A percentile compares a stretch with the other conserved stretches of the same genome.
Conservation (phyloP, 257 asterid genomes). For the Buddleja alternifolia region DNA sequence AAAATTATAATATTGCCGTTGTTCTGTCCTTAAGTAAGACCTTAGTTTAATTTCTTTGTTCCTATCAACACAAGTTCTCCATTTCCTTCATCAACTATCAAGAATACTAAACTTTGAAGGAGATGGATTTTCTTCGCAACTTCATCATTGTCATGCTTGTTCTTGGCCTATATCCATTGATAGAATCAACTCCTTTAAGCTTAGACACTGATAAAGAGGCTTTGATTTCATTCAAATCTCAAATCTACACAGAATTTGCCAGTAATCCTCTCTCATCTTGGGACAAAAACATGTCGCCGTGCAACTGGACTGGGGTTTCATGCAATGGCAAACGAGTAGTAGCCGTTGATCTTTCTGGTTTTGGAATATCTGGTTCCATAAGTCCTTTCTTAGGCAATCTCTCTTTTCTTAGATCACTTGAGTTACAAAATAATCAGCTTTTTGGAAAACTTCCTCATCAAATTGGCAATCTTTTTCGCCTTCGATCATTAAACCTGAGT, state of each 20-base stretch:
- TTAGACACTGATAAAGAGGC: constrained; percentile 51
- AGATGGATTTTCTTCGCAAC: constrained; percentile 13
- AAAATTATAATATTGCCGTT: too few species aligned
- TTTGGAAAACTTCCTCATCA: constrained; percentile 48
- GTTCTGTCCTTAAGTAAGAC: not conserved
- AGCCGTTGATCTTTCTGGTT: constrained; percentile 46
- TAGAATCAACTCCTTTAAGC: constrained; percentile 35
- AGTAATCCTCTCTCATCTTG: constrained; percentile 46
- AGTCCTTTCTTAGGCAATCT: constrained; percentile 58
- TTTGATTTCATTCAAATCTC: constrained; percentile 53
- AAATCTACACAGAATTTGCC: constrained; percentile 26
- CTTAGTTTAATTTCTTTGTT: too few species aligned
- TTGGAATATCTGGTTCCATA: constrained; percentile 47
- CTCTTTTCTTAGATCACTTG: constrained; percentile 52
- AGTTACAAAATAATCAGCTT: constrained; percentile 51
- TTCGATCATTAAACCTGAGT: constrained; percentile 40
- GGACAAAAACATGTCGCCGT: constrained; percentile 47
- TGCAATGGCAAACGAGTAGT: constrained; percentile 47
- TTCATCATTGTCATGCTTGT: not conserved
- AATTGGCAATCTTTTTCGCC: constrained; percentile 42
- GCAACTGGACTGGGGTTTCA: constrained; percentile 67
- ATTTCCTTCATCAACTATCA: not conserved
- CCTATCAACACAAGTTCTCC: not conserved
- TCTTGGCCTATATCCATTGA: not conserved
- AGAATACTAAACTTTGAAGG: too few species aligned